Conservation (phyloP, 352 stramenopile genomes). For the Globisporangium cylindrosporum region DNA sequence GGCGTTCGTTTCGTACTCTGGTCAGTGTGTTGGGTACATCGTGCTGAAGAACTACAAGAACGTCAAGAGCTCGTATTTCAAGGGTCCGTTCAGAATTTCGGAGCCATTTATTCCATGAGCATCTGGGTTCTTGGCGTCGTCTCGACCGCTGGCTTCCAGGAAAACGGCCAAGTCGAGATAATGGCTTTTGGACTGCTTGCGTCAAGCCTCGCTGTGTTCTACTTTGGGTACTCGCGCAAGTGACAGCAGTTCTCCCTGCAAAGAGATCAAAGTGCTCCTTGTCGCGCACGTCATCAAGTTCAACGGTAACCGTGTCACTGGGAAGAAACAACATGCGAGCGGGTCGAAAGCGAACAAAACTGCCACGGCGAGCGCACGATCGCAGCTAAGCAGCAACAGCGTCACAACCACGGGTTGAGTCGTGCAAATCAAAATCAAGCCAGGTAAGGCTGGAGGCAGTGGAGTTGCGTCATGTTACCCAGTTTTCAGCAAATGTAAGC, state of each 20-base stretch:
- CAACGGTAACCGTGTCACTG: conserved; percentile 8
- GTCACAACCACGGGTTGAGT: background rate
- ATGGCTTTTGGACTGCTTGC: conserved; percentile 3
- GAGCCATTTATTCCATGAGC: conserved; percentile 21
- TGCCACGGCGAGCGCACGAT: background rate
- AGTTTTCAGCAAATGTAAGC: background rate
- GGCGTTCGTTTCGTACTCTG: conserved; percentile 21
- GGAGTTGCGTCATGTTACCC: background rate
- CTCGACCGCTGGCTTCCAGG: conserved; percentile 15
- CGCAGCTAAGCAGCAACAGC: background rate
- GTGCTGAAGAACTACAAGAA: conserved; percentile 22
- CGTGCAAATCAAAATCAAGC: background rate
- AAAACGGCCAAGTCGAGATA: conserved; percentile 11
- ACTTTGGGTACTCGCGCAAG: conserved; percentile 18
- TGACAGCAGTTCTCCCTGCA: conserved; percentile 22
- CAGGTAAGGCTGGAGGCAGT: background rate
- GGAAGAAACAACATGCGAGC: background rate
- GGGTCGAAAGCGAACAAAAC: background rate
- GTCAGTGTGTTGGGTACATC: conserved; percentile 27
- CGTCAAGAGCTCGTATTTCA: conserved; percentile 25
- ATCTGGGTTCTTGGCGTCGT: conserved; percentile 16
- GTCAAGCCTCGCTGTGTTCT: conserved; percentile 12
- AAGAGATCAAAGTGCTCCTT: conserved; percentile 26
- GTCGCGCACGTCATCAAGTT: conserved; percentile 30
- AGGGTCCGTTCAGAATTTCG: conserved; percentile 18